These are phyloP conservation scores for Irpex rosettiformis DNA, from an alignment of 1,284 basidiomycete genomes.

Conservation along the genomic window DNA sequence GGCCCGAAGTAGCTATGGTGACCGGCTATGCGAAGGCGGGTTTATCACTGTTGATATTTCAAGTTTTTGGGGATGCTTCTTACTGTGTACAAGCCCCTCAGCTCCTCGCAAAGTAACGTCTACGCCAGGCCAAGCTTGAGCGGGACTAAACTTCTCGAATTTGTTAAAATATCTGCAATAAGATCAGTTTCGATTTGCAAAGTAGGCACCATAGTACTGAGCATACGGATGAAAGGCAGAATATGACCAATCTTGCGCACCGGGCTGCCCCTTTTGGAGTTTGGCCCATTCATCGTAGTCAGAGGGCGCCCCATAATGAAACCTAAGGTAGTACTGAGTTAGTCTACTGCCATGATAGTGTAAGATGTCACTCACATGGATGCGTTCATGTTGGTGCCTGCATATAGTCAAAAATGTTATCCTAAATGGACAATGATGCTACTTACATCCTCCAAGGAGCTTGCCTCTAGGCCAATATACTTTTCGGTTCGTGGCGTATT, in stretches of 20 bases:
- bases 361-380: conserved; percentile 44
- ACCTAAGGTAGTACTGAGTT: conserved; percentile 35
- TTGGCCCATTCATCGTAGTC: conserved; percentile 69
- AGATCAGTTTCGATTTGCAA: no score
- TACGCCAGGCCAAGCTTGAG: conserved; percentile 43
- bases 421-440: no score
- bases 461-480: conserved; percentile 64
- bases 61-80: no score
- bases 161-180: conserved; percentile 53
- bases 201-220: background rate
- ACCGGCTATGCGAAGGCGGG: conserved; percentile 24
- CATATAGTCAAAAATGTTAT: conserved; percentile 20
- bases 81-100: conserved; percentile 45
- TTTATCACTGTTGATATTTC: background rate
- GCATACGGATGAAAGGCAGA: conserved; percentile 45
- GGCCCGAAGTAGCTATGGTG: conserved; percentile 31
- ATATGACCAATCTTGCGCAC: conserved; percentile 56
- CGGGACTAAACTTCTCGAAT: conserved; percentile 52
- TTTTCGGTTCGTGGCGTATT: conserved; percentile 38
- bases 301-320: conserved; percentile 62
- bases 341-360: background rate
- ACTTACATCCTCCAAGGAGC: conserved; percentile 67
- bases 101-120: conserved; percentile 44
- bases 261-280: conserved; percentile 45
- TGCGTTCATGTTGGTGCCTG: conserved; percentile 62